Evolutionary conservation across 1,284 basidiomycete genomes (phyloP), one percentile per base, ranked within the genome.

Genomic region (Neotropicomus parvogracilis): DNA sequence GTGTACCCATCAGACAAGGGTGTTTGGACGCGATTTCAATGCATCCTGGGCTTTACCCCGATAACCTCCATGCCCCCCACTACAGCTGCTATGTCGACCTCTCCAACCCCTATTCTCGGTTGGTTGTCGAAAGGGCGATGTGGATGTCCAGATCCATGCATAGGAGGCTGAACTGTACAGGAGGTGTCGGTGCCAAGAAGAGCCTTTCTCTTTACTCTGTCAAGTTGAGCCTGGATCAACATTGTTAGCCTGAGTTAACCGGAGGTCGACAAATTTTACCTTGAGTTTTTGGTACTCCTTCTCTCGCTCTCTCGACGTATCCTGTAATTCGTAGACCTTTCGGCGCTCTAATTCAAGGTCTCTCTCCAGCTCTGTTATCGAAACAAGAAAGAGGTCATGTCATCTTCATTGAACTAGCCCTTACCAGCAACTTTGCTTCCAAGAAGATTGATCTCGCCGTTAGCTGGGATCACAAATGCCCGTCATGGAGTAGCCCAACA

Each of bases 281-380:
- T 91, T 91, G 43, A 92, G 78, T 62, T 89, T 91, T 50, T 86
- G 84, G 60, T 91, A 92, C 56, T 91, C 90, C 58, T 87, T 90
- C 56, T 91, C 88, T 57, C 83, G 77, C 56, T 89, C 86, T 57
- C 80, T 77, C 6, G 84, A 74, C 1, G 78, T 70, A 33, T 92
- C 88, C 59, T 89, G 86, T 16, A 87, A 59, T 26, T 89, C 86
- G 12, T 80, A 75, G 17, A 78, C 73, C 59, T 83, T 88, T 14
- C 87, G 75, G 14, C 84, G 77, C 65, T 92, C 89, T 17, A 84
- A 54, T 57, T 91, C 89, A 34, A 91, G 73, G 54, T 91, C 90
- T 26, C 80, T 80, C 63, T 88, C 84, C 34, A 88, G 64, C 44
- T 84, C 89, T 91, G 57, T 51, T 51, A 33, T 31, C 26, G 40